Conservation (phyloP, 345 rosid species). For the Sisymbrium altissimum region DNA sequence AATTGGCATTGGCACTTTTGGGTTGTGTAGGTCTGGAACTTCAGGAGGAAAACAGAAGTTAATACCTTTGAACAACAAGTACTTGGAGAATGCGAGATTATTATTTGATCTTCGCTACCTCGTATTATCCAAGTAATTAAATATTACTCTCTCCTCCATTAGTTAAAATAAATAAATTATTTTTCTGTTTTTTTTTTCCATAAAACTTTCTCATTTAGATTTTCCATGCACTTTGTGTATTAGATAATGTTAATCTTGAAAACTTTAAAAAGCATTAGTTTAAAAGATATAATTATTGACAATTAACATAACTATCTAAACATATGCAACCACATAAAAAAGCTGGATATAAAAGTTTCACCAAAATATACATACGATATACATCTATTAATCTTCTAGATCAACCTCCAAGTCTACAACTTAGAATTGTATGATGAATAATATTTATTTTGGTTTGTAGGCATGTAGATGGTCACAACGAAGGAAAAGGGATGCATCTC, state of each 20-base stretch:
- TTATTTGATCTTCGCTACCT: not conserved
- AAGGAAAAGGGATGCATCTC: slow-evolving; percentile 1
- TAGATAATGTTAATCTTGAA: too few species aligned
- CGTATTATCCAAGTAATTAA: not conserved
- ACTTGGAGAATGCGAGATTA: not conserved
- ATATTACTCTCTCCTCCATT: too few species aligned
- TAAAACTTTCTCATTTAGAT: too few species aligned
- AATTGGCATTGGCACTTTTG: too few species aligned
- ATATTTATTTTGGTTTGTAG: not conserved
- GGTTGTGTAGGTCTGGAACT: slow-evolving; percentile 54
- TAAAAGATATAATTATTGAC: too few species aligned
- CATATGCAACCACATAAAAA: not conserved
- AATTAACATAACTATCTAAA: not conserved
- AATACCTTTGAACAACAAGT: slow-evolving; percentile 49
- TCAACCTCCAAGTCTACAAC: not conserved
- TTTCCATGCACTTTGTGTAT: too few species aligned
- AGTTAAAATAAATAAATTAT: too few species aligned
- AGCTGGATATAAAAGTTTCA: not conserved
- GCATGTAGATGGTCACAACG: slow-evolving; percentile 5
- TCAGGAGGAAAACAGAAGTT: slow-evolving; percentile 32
- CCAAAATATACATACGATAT: not conserved
- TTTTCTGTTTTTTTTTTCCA: too few species aligned
- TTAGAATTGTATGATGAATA: not conserved
- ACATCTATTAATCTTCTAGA: not conserved
- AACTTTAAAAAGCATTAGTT: too few species aligned